These are phyloP conservation scores for Rhizopus stolonifer DNA, from an alignment of 371 early-diverging fungal genomes.

Conservation along the genomic window DNA sequence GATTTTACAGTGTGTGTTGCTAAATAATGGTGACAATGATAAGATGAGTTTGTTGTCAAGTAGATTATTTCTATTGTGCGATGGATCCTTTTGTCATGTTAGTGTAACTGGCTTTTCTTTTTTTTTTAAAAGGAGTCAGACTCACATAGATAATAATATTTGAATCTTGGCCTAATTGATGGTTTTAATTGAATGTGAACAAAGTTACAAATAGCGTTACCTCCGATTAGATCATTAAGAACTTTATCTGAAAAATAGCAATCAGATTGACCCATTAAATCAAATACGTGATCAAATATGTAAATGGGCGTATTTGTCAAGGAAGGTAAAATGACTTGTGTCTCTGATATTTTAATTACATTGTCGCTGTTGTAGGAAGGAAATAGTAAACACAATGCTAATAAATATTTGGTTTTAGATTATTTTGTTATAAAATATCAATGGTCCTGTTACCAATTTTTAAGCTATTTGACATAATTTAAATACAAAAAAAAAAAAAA, in stretches of 20 bases:
- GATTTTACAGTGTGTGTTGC: not conserved
- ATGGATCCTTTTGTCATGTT: constrained; percentile 6
- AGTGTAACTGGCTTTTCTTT: not conserved
- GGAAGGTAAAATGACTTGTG: constrained; percentile 11
- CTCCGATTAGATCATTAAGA: constrained; percentile 5
- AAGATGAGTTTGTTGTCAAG: not conserved
- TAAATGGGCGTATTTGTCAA: constrained; percentile 5
- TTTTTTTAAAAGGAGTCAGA: not conserved
- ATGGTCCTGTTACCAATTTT: not conserved
- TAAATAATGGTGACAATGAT: constrained; percentile 2
- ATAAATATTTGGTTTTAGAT: not conserved
- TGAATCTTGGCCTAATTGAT: constrained; percentile 8
- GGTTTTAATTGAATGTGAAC: not conserved
- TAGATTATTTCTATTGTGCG: constrained; percentile 4
- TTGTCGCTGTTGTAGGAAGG: not conserved
- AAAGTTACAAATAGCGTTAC: not conserved
- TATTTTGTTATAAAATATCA: not conserved
- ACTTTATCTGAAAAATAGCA: constrained; percentile 1
- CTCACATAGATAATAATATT: constrained; percentile 15
- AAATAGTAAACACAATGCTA: not conserved
- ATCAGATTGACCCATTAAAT: constrained; percentile 1
- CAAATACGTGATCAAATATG: constrained; percentile 8
- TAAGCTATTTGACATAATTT: not conserved
- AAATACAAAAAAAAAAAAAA: not conserved
- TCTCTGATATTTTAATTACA: constrained; percentile 14